Conservation (phyloP, 2,329 filamentous ascomycete genomes). For the Ophiostoma populinum region DNA sequence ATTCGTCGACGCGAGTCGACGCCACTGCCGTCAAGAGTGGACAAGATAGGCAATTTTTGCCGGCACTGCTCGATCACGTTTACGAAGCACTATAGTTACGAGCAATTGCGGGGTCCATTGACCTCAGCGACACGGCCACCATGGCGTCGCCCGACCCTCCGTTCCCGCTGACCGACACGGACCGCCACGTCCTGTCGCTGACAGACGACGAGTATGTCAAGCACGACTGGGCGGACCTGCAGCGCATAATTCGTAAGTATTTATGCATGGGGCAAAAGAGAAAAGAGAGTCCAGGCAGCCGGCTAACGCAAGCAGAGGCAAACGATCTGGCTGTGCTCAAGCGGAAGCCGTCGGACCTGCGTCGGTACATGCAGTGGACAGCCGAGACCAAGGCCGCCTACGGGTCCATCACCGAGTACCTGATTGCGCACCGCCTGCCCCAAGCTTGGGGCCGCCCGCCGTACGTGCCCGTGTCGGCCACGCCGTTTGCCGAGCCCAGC, state of each 20-base stretch:
- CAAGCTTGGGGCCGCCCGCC: conserved; percentile 45
- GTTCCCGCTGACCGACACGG: conserved; percentile 42
- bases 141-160: conserved; percentile 17
- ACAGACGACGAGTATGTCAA: conserved; percentile 54
- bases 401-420: conserved; percentile 64
- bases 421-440: conserved; percentile 54
- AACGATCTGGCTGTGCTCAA: conserved; percentile 60
- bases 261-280: neutral
- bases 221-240: conserved; percentile 59
- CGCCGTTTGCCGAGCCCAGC: conserved; percentile 34
- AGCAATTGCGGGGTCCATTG: no score
- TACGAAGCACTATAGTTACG: no score
- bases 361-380: conserved; percentile 65
- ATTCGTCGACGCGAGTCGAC: neutral
- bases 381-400: conserved; percentile 51
- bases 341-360: conserved; percentile 63
- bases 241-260: conserved; percentile 43
- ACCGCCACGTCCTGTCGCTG: conserved; percentile 39
- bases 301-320: conserved; percentile 9
- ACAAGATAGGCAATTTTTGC: conserved; percentile 1
- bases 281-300: neutral
- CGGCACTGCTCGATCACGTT: no score
- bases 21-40: neutral
- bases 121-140: neutral
- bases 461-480: conserved; percentile 30